Base-by-base conservation (phyloP, 176 grass and related monocot genomes). In the Cocos nucifera region DNA sequence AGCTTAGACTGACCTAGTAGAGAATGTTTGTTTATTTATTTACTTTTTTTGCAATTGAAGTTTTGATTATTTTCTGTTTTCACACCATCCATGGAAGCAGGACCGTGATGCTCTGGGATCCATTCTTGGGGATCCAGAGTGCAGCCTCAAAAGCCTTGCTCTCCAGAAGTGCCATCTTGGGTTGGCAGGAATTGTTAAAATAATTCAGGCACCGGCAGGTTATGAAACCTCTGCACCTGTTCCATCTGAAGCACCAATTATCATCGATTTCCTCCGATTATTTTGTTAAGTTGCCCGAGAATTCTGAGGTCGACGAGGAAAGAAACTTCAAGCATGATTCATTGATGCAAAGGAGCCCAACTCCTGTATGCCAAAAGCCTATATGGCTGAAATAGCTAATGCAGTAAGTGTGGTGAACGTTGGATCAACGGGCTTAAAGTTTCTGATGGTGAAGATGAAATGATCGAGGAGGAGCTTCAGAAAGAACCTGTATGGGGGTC, bases 371-470 rank as follows among this genome's bases (percentile, higher is more conserved):
- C 10, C 51, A 57, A 73, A 77, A 67, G 53, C 35, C 50, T 16
- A 58, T 17, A 57, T 22, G 7, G 61, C 49, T 9, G 53, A 65
- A 68, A 28, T 61, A 58, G 55, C 6, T 12, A 66, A 61, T 49
- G 16, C 51, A 22, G 16, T 39, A 64, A 58, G 66, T 61, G 67
- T 8, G 14, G 58, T 55, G 49, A 70, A 67, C 4, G 29, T 62
- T 35, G 73, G 71, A 62, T 52, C 26, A 65, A 62, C 4, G 76
- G 80, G 32, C 84, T 97, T 79, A 50, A 73, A 78, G 81, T 97
- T 65, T 57, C 87, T 5, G 92, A 91, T 58, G 88, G 87, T 19
- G 87, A 97, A 75, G 93, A 97, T 73, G 87, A 97, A 71, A 57
- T 73, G 48, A 72, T 54, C 49, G 18, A 65, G 29, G 81, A 80